Conservation (phyloP, 2,329 filamentous ascomycete genomes). For the Penicillium sp. region DNA sequence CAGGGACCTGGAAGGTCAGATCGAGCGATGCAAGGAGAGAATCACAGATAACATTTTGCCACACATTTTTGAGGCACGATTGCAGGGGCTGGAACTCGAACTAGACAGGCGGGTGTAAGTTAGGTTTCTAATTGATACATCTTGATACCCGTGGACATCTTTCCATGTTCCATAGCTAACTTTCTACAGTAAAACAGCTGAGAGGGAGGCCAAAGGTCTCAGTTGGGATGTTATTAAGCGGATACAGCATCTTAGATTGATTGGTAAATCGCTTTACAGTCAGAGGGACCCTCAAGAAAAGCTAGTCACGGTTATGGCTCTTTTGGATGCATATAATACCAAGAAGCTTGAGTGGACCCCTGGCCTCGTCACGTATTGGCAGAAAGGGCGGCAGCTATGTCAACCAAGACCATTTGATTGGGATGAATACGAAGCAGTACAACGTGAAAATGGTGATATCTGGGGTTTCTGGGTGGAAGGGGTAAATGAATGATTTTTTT, state of each 20-base stretch:
- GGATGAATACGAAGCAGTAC: conserved; percentile 6
- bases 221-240: background rate
- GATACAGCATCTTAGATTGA: background rate
- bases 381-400: conserved; percentile 3
- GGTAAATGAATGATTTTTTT: background rate
- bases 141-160: too few relatives aligned
- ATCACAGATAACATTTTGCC: conserved; percentile 3
- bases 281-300: background rate
- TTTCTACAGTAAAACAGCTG: background rate
- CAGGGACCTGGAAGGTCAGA: conserved; percentile 6
- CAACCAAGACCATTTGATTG: conserved; percentile 2
- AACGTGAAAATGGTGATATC: background rate
- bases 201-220: background rate
- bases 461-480: conserved; percentile 8
- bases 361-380: conserved; percentile 9
- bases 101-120: background rate
- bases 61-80: background rate
- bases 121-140: too few relatives aligned
- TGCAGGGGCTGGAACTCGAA: background rate
- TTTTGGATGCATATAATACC: conserved; percentile 1
- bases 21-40: conserved; percentile 4
- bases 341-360: background rate
- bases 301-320: background rate
- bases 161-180: too few relatives aligned
- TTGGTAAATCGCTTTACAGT: background rate